phyloP scores from a whole-genome alignment of 2,329 filamentous ascomycete genomes.

The Chrysoporthe cubensis region DNA sequence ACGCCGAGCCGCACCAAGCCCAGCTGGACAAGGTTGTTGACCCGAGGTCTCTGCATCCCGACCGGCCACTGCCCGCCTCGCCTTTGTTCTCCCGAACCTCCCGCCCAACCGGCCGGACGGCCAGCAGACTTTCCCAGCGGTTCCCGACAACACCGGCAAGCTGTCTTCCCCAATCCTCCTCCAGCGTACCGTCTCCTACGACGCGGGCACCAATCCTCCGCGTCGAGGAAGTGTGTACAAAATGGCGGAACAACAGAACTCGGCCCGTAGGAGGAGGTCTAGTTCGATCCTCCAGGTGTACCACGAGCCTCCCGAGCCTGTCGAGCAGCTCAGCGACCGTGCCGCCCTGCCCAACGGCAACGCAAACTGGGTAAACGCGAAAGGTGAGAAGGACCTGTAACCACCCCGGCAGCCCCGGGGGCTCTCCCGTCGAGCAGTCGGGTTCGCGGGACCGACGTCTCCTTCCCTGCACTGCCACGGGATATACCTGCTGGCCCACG shows the following conservation, averaged over 20 bases:
- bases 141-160: conserved; percentile 78
- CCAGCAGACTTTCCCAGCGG: conserved; percentile 10
- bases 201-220: conserved; percentile 74
- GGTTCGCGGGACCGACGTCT: not conserved
- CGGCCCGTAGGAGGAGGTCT: conserved; percentile 79
- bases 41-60: conserved; percentile 12
- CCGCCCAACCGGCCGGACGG: conserved; percentile 35
- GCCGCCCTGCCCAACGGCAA: conserved; percentile 93
- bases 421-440: not conserved
- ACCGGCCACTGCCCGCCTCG: conserved; percentile 30
- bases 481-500: not conserved
- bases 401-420: not conserved
- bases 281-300: conserved; percentile 93
- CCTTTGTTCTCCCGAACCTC: conserved; percentile 34
- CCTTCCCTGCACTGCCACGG: not conserved
- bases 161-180: conserved; percentile 90
- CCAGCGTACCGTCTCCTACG: conserved; percentile 89
- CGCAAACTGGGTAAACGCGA: conserved; percentile 98
- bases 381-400: conserved; percentile 64
- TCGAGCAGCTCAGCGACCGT: conserved; percentile 98
- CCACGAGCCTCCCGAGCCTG: conserved; percentile 92
- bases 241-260: conserved; percentile 63
- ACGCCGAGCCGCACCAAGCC: not conserved
- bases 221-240: conserved; percentile 64
- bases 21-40: conserved; percentile 4